Evolutionary conservation across 257 asterid genomes (phyloP).

Genomic region (Thymus mandschuricus): DNA sequence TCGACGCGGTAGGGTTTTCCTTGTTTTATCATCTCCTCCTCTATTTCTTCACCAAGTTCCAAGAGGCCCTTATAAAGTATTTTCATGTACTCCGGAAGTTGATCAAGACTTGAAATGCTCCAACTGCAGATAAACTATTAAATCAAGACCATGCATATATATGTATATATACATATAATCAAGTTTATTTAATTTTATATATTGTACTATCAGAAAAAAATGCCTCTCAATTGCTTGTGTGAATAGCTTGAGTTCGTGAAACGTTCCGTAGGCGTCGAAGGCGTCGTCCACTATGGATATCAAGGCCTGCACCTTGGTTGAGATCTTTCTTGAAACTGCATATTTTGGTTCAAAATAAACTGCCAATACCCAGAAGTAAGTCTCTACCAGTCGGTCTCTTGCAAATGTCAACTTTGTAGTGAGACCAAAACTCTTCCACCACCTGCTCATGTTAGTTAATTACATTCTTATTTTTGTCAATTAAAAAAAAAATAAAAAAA

Average conservation of each 20-base stretch:
- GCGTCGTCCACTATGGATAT: slow-evolving; percentile 39
- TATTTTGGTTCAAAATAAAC: slow-evolving; percentile 42
- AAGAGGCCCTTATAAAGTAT: slow-evolving; percentile 32
- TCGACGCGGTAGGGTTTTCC: slow-evolving; percentile 27
- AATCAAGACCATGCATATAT: too few relatives aligned
- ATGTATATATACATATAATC: too few relatives aligned
- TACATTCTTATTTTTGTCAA: too few relatives aligned
- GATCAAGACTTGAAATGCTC: slow-evolving; percentile 29
- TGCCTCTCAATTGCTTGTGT: slow-evolving; percentile 48
- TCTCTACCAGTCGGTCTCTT: slow-evolving; percentile 49
- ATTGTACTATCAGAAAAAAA: too few relatives aligned
- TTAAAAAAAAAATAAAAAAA: too few relatives aligned
- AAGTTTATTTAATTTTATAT: too few relatives aligned
- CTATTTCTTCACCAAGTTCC: slow-evolving; percentile 35
- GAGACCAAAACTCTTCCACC: slow-evolving; percentile 47
- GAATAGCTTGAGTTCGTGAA: slow-evolving; percentile 38
- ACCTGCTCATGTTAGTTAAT: too few relatives aligned
- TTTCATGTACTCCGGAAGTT: slow-evolving; percentile 49
- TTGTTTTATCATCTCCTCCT: slow-evolving; percentile 31
- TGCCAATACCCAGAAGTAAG: slow-evolving; percentile 40
- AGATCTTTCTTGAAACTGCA: slow-evolving; percentile 32
- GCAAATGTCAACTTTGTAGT: slow-evolving; percentile 27
- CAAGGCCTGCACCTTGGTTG: slow-evolving; percentile 22
- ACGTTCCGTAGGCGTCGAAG: slow-evolving; percentile 39
- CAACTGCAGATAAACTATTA: slow-evolving; percentile 35